Percentiles rank a stretch among this genome's conserved stretches.
Conservation (phyloP, 83 land plant species). For the Thuja plicata region DNA sequence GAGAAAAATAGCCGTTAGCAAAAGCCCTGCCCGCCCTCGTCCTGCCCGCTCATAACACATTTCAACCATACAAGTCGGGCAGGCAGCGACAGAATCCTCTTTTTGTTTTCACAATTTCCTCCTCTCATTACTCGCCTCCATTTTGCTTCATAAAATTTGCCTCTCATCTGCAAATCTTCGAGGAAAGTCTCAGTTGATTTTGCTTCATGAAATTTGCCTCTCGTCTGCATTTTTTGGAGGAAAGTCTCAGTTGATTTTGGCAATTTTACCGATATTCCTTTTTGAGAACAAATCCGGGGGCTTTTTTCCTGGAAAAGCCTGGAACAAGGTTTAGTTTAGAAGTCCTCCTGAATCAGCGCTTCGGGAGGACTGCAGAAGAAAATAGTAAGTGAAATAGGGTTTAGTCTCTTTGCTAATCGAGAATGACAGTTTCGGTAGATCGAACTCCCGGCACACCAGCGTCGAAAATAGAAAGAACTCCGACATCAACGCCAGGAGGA, state of each 20-base stretch:
- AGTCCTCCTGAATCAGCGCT: constrained; percentile 1
- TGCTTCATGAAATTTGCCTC: too few species aligned
- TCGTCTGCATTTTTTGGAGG: not conserved
- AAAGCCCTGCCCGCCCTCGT: not conserved
- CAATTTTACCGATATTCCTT: not conserved
- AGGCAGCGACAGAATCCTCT: not conserved
- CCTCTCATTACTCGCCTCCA: not conserved
- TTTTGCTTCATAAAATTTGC: not conserved
- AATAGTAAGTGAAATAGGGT: not conserved
- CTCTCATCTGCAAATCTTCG: not conserved
- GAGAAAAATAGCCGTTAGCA: constrained; percentile 9
- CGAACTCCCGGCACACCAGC: constrained; percentile 27
- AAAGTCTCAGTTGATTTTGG: not conserved
- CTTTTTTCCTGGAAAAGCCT: not conserved
- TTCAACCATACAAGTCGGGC: not conserved
- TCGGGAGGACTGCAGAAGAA: not conserved
- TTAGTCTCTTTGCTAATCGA: not conserved
- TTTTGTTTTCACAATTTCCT: not conserved
- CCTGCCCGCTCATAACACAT: constrained; percentile 4
- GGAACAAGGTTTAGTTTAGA: not conserved
- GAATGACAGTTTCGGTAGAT: constrained; percentile 4
- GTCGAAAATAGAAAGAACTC: constrained; percentile 46
- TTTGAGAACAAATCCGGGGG: not conserved
- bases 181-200: not conserved
- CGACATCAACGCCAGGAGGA: constrained; percentile 51